Base-by-base conservation (phyloP, 1,284 basidiomycete species). In the Erythrobasidium hasegawianum region DNA sequence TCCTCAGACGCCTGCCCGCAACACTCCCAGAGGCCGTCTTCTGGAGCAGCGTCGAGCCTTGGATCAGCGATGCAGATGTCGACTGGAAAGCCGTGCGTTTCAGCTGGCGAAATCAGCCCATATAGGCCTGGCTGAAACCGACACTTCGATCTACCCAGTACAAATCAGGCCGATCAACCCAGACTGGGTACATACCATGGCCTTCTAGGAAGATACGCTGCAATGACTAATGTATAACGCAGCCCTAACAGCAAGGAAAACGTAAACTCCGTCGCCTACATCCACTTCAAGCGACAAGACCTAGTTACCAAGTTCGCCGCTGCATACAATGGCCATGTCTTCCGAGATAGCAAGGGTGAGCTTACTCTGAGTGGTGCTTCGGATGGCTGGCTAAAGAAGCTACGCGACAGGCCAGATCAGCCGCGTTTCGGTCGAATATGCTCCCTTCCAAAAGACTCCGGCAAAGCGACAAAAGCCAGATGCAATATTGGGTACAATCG, bases 11-110 rank as follows among this genome's bases (percentile, higher is more conserved):
- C 24, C 81, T 97, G 7, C 95, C 95, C 1, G 88, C 94, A 9
- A 93, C 92, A 72, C 80, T 98, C 0, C 94, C 95, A 1, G 92
- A 93, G 74, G 85, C 86, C 1, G 80, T 95, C 57, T 97, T 98
- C 78, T 97, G 95, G 95, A 84, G 87, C 72, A 90, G 88, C 69
- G 90, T 95, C 2, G 81, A 86, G 60, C 79, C 83, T 1, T 97
- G 91, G 91, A 86, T 95, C 16, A 82, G 83, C 0, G 86, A 89
- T 5, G 86, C 89, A 41, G 86, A 85, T 1, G 80, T 83, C 38
- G 61, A 64, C 41, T 64, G 61, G 76, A 79, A 7, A 90, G 86
- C 87, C 87, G 84, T 75, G 75, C 79, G 0, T 90, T 24, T 33
- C 33, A 11, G 33, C 33, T 33, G 33, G 33, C 33, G 11, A 8